phyloP scores from a whole-genome alignment of 2,329 filamentous ascomycete genomes.

The Cercospora sp. region DNA sequence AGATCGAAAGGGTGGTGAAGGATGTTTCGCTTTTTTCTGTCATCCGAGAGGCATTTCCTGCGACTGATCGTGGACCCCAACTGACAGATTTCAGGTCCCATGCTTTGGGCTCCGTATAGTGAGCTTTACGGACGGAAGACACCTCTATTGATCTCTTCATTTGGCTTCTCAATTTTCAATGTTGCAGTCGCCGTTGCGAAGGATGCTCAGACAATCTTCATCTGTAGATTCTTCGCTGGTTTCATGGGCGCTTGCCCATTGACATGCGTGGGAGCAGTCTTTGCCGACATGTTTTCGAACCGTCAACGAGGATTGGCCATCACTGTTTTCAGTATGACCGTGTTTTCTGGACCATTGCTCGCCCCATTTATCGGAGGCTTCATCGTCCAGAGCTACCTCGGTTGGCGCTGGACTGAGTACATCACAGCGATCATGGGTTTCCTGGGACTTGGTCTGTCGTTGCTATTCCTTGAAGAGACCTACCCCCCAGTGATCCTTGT shows the following conservation, averaged over 20 bases:
- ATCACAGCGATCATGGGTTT: conserved; percentile 60
- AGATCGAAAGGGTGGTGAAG: no score
- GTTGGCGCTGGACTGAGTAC: conserved; percentile 56
- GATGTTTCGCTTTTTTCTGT: no score
- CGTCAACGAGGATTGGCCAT: conserved; percentile 38
- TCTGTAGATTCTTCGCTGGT: conserved; percentile 42
- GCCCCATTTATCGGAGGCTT: conserved; percentile 40
- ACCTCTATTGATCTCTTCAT: conserved; percentile 37
- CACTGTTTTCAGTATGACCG: conserved; percentile 40
- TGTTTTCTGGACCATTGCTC: conserved; percentile 38
- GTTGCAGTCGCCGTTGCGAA: conserved; percentile 46
- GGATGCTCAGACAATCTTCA: conserved; percentile 42
- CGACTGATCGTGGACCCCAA: no score
- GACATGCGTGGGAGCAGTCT: conserved; percentile 53
- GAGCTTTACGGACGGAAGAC: conserved; percentile 41
- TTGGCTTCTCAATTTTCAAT: conserved; percentile 48
- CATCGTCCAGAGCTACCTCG: conserved; percentile 36
- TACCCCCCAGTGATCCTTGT: conserved; percentile 61
- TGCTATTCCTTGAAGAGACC: conserved; percentile 58
- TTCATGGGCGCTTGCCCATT: conserved; percentile 44
- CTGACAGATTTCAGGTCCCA: conserved; percentile 20
- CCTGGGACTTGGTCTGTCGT: conserved; percentile 47
- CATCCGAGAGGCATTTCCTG: no score
- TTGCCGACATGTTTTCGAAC: conserved; percentile 40
- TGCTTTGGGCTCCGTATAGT: conserved; percentile 53